Evolutionary conservation across 2,329 filamentous ascomycete species (phyloP), one percentile per base, ranked within the genome.

Genomic region (Curvularia spicifera): DNA sequence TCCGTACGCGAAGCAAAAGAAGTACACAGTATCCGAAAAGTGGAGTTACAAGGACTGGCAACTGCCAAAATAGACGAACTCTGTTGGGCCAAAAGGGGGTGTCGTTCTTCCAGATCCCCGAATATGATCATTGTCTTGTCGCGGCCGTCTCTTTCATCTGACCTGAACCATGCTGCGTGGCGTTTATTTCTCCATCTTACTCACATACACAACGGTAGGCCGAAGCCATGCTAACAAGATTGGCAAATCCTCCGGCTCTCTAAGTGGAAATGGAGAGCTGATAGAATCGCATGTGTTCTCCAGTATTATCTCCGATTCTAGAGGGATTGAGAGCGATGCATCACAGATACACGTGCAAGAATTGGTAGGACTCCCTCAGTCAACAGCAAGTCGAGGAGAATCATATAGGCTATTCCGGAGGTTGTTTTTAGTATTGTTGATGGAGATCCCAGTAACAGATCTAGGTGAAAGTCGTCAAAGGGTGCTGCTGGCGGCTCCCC

Each of bases 31-130:
- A 51, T 97, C 92, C 6, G 95, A 98, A 85, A 99, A 98, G 80
- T 99, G 95, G 95, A 87, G 89, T 44, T 91, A 97, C 82, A 99
- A 99, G 84, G 95, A 99, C 76, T 99, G 97, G 78, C 84, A 82
- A 68, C 78, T 91, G 39, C 55, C 55, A 33, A 54, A 57, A 45
- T 57, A 57, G 55, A 54, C 15, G 5, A 6, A 40, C 4, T 50
- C 15, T 7, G 15, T 22, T 28, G 35, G 24, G 12, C 35, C 24
- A 8, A 26, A 40, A 29, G 13, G 6, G 15, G 15, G 2, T 20
- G 24, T 35, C 2, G 10, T 9, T 29, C 33, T 40, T 48, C 7
- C 12, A 37, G 20, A 26, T 13, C 26, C 20, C 9, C 13, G 1
- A 49, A 49, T 39, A 15, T 26, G 22, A 49, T 49, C 15, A 28